phyloP scores from a whole-genome alignment of 371 early-diverging fungal genomes.

The Massospora cicadina region DNA sequence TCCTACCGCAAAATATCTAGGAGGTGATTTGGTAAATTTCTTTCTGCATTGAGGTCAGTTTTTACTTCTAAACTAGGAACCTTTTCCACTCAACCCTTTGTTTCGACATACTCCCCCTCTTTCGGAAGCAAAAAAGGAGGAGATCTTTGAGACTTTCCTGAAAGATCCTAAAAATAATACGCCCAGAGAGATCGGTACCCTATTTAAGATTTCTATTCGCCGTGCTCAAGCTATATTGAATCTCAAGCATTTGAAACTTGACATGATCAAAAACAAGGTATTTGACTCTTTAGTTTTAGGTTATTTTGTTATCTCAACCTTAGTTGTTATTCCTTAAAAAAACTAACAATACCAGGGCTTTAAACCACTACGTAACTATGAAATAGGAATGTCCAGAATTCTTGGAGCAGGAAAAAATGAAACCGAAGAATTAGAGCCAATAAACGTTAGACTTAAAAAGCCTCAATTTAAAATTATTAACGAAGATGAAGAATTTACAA shows the following conservation, averaged over 20 bases:
- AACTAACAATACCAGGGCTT: no score
- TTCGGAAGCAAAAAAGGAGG: constrained; percentile 39
- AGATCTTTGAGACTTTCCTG: constrained; percentile 44
- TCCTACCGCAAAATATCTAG: background rate
- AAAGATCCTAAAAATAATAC: constrained; percentile 22
- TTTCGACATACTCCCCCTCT: constrained; percentile 70
- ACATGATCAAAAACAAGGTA: background rate
- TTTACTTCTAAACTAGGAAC: constrained; percentile 21
- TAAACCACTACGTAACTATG: background rate
- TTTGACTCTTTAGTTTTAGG: no score
- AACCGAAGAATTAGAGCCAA: background rate
- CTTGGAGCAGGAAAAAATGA: background rate
- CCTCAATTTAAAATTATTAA: background rate
- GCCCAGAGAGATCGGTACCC: constrained; percentile 50
- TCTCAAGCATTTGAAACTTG: constrained; percentile 28
- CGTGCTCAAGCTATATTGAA: constrained; percentile 76
- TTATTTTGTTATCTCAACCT: no score
- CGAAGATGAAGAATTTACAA: background rate
- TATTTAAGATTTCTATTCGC: constrained; percentile 53
- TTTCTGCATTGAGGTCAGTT: background rate
- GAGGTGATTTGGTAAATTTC: background rate
- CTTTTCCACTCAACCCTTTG: constrained; percentile 77
- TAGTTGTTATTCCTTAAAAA: no score
- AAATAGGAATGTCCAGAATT: background rate
- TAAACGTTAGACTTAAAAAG: background rate